These are phyloP conservation scores for Filosporella fistucella DNA, from an alignment of 495 filamentous ascomycete species.

Conservation along the genomic window DNA sequence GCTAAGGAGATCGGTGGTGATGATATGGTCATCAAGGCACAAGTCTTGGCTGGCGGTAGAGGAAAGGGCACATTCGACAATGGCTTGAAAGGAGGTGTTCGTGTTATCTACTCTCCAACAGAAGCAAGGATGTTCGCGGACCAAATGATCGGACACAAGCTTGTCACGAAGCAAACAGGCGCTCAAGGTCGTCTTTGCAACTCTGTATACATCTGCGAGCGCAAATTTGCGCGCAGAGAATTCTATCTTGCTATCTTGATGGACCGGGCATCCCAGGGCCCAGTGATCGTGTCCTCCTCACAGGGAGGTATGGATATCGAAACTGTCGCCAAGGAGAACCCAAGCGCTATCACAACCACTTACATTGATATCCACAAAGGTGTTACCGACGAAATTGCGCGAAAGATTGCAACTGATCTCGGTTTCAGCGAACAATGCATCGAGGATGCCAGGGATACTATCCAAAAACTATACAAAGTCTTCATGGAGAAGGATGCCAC, in stretches of 20 bases:
- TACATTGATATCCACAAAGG: conserved; percentile 90
- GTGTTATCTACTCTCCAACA: conserved; percentile 89
- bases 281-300: conserved; percentile 94
- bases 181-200: conserved; percentile 88
- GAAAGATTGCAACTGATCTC: conserved; percentile 83
- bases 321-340: conserved; percentile 94
- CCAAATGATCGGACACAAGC: conserved; percentile 99
- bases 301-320: conserved; percentile 99
- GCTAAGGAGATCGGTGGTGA: conserved; percentile 87
- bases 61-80: conserved; percentile 98
- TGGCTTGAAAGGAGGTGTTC: conserved; percentile 96
- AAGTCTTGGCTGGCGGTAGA: conserved; percentile 94
- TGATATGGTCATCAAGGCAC: conserved; percentile 99
- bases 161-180: conserved; percentile 99
- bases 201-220: conserved; percentile 96
- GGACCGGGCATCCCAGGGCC: conserved; percentile 88
- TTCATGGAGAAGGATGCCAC: conserved; percentile 98
- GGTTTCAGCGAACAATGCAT: conserved; percentile 97
- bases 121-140: conserved; percentile 93
- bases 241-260: conserved; percentile 98
- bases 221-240: conserved; percentile 97
- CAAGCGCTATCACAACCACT: conserved; percentile 89
- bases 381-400: conserved; percentile 92
- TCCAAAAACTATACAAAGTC: conserved; percentile 97
- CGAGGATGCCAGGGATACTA: conserved; percentile 87